These are phyloP conservation scores for Phytopythium litorale DNA, from an alignment of 352 stramenopile genomes.

Conservation along the genomic window DNA sequence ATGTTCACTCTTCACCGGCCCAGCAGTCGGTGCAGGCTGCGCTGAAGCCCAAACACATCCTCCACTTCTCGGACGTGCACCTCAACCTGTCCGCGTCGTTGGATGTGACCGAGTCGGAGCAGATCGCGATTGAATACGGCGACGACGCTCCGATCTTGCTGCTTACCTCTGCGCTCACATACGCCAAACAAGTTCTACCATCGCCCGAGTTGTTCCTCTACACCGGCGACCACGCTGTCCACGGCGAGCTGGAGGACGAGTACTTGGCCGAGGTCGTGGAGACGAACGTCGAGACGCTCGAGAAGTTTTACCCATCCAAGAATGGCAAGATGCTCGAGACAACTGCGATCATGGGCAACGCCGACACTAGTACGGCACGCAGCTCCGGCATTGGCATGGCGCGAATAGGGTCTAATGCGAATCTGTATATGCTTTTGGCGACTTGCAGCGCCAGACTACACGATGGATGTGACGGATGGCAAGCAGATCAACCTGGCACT, in stretches of 20 bases:
- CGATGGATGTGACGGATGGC: conserved; percentile 66
- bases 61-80: conserved; percentile 78
- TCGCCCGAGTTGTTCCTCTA: conserved; percentile 67
- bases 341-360: conserved; percentile 65
- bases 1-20: neutral
- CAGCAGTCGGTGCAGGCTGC: neutral
- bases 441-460: conserved; percentile 48
- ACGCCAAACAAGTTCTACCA: conserved; percentile 52
- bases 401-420: neutral
- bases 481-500: conserved; percentile 46
- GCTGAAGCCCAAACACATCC: conserved; percentile 33
- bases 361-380: conserved; percentile 39
- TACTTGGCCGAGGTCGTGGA: conserved; percentile 48
- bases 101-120: conserved; percentile 24
- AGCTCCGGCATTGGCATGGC: no score
- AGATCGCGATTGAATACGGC: conserved; percentile 31
- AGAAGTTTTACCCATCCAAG: conserved; percentile 44
- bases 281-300: conserved; percentile 56
- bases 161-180: conserved; percentile 54
- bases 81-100: conserved; percentile 54
- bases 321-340: conserved; percentile 30
- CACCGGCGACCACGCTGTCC: conserved; percentile 66
- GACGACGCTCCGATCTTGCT: conserved; percentile 44
- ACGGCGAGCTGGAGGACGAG: conserved; percentile 34
- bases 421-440: neutral